These are phyloP conservation scores for Neurospora sp. DNA, from an alignment of 2,329 filamentous ascomycete species.

Conservation along the genomic window DNA sequence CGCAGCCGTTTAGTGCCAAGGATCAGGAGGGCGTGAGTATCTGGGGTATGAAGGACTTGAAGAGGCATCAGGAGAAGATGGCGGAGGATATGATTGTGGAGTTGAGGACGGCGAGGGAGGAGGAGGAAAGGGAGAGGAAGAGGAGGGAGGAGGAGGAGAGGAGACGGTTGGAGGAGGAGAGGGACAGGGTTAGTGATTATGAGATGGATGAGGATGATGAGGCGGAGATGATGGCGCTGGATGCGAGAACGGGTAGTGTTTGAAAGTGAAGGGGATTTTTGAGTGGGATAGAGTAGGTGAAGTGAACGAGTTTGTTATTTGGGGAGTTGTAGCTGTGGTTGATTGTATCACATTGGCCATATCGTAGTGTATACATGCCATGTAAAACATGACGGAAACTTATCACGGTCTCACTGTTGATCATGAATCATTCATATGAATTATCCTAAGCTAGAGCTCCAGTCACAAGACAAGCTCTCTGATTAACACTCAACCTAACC, in stretches of 20 bases:
- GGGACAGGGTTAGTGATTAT: constrained; percentile 32
- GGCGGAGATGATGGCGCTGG: constrained; percentile 25
- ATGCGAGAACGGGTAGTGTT: constrained; percentile 2
- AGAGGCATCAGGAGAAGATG: constrained; percentile 66
- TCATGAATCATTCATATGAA: not conserved
- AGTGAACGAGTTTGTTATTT: not conserved
- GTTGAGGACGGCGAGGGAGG: constrained; percentile 39
- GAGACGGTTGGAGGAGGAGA: not conserved
- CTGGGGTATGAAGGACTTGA: constrained; percentile 75
- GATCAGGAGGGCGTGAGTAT: constrained; percentile 90
- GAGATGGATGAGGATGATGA: constrained; percentile 41
- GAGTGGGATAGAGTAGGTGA: not conserved
- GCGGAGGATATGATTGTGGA: constrained; percentile 59
- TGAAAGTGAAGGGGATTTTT: not conserved
- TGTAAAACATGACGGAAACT: not conserved
- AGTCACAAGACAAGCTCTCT: not conserved
- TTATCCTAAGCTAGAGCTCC: not conserved
- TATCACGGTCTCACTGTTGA: not conserved
- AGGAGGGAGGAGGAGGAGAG: constrained; percentile 12
- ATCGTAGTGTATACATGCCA: not conserved
- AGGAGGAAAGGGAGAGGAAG: constrained; percentile 11
- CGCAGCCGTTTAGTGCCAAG: constrained; percentile 71
- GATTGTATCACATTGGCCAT: not conserved
- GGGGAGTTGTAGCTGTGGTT: not conserved
- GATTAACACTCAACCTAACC: not conserved